Conservation (phyloP, 176 grass and related monocot species). For the Triticum urartu region DNA sequence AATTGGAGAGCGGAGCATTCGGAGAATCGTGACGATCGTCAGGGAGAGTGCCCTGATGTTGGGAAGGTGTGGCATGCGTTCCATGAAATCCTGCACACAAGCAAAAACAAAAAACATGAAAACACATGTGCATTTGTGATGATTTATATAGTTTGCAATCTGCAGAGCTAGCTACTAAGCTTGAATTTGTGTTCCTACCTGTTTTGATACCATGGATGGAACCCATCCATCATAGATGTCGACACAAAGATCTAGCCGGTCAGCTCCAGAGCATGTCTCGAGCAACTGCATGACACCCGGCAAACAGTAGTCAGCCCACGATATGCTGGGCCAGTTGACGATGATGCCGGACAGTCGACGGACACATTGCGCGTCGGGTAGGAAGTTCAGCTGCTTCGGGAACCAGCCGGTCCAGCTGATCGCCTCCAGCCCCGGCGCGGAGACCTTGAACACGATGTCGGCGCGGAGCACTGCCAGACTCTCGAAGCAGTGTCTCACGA, state of each 20-base stretch:
- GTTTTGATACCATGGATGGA: not conserved
- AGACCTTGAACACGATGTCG: not conserved
- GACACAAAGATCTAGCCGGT: not conserved
- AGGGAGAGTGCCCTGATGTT: not conserved
- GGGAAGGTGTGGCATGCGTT: not conserved
- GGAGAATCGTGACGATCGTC: not conserved
- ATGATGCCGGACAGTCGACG: not conserved
- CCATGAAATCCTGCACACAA: slow-evolving; percentile 19
- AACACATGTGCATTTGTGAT: not conserved
- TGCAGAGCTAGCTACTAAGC: not conserved
- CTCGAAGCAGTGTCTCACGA: not conserved
- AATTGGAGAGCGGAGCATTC: not conserved
- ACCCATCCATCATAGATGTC: not conserved
- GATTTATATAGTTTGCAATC: not conserved
- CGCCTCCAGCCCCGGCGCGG: not conserved
- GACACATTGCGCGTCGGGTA: not conserved
- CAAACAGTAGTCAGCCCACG: not conserved
- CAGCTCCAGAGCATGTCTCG: not conserved
- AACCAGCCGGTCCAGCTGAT: not conserved
- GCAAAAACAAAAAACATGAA: not conserved
- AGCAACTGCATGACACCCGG: not conserved
- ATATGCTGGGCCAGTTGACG: not conserved
- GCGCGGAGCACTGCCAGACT: not conserved
- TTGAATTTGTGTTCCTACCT: not conserved
- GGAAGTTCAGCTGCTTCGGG: not conserved